phyloP scores from a whole-genome alignment of 495 filamentous ascomycete species.

The Tuber calosporum region DNA sequence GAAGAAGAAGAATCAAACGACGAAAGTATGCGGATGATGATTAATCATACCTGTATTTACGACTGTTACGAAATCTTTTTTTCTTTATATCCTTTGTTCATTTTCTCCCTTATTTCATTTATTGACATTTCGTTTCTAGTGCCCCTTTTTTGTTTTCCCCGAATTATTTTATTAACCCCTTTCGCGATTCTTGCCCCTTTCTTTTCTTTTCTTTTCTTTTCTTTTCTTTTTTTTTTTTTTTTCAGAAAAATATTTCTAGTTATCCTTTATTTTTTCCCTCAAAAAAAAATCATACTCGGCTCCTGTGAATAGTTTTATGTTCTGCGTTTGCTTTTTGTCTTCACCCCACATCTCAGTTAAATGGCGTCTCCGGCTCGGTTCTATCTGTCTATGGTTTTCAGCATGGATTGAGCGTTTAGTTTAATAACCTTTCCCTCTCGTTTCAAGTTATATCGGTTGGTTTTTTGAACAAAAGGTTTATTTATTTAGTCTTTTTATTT shows the following conservation, averaged over 20 bases:
- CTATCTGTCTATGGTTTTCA: constrained; percentile 40
- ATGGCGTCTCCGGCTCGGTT: constrained; percentile 41
- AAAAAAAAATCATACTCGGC: neutral
- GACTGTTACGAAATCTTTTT: constrained; percentile 32
- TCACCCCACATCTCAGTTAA: constrained; percentile 33
- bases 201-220: neutral
- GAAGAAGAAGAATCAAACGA: constrained; percentile 9
- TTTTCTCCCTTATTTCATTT: constrained; percentile 18
- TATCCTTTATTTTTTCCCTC: neutral
- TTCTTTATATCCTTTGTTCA: constrained; percentile 27
- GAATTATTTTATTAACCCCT: constrained; percentile 24
- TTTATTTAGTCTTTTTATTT: no score
- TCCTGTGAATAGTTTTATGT: constrained; percentile 13
- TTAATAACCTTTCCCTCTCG: neutral
- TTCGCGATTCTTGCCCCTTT: neutral
- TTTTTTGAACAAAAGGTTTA: constrained; percentile 9
- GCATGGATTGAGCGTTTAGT: constrained; percentile 42
- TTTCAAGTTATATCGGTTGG: constrained; percentile 1
- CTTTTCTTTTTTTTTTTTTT: neutral
- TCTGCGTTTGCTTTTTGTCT: constrained; percentile 30
- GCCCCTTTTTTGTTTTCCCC: constrained; percentile 12
- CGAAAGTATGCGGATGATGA: constrained; percentile 16
- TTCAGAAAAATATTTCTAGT: neutral
- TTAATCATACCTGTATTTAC: constrained; percentile 11
- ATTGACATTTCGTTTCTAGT: constrained; percentile 24